These are phyloP conservation scores for Schizophyllum commune DNA, from an alignment of 1,284 basidiomycete genomes.

Conservation along the genomic window DNA sequence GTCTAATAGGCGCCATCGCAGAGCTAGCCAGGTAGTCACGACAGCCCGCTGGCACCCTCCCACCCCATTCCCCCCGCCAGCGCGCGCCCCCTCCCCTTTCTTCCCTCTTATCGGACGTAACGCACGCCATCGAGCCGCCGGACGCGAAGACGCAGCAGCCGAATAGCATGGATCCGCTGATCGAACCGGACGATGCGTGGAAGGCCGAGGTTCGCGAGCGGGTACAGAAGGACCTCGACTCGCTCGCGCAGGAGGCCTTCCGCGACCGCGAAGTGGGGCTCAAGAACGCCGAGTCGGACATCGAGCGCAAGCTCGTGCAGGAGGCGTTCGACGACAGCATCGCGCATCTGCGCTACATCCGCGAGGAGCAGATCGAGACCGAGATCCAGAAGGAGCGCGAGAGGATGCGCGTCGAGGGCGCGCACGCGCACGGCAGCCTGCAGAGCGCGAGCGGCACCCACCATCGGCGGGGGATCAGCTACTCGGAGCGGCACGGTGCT, in stretches of 20 bases:
- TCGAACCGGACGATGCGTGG: neutral
- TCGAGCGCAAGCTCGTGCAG: neutral
- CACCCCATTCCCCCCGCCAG: neutral
- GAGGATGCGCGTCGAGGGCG: neutral
- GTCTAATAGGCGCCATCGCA: neutral
- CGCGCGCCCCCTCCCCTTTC: neutral
- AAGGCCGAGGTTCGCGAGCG: neutral
- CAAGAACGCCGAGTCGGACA: neutral
- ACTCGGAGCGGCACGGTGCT: neutral
- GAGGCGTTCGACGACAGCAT: neutral
- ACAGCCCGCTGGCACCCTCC: neutral
- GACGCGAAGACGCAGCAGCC: neutral
- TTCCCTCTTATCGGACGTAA: neutral
- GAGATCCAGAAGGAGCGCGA: neutral
- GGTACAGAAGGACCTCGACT: neutral
- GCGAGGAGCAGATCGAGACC: neutral
- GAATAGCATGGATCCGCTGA: too few species aligned
- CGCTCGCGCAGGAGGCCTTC: neutral
- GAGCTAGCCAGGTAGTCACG: neutral
- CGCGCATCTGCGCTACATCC: neutral
- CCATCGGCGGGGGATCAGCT: neutral
- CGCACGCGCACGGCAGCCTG: neutral
- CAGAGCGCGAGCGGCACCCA: neutral
- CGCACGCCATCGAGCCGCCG: neutral
- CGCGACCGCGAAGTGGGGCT: neutral